Base-by-base conservation (phyloP, 768 basidiomycete genomes). In the Psilocybe subaeruginosa region DNA sequence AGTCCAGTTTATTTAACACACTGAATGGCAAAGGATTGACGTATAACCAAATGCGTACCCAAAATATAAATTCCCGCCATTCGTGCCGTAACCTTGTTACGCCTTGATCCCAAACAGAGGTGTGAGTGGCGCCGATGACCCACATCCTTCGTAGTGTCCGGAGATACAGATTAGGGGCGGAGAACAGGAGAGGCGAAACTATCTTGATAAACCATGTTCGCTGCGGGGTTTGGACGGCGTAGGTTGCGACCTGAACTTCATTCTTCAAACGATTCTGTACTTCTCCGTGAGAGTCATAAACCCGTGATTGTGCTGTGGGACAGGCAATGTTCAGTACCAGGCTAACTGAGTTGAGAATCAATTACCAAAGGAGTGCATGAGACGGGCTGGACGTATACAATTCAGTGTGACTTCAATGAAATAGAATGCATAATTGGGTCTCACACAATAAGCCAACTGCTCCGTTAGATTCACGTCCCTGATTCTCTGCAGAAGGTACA, bases 11-110 rank as follows among this genome's bases (percentile, higher is more conserved):
- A 23, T 23, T 23, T 23, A 23, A 23, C 23, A 23, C 23, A 2
- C 23, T 23, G 23, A 23, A 23, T 0, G 23, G 45, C n/a, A 1
- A 37, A 31, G 48, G 54, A n/a, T 37, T 11, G 27, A 48, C 12
- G 2, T 39, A 33, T 53, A 31, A 16, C 29, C 39, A 49, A 53
- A 33, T 53, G 58, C 82, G 52, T 56, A 87, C 87, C 57, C 81
- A 77, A 12, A 85, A 78, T 53, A 79, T 82, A 33, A 82, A 78
- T 53, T 80, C 80, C 59, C 80, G 72, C 76, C 84, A 82, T 58
- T 88, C 81, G 8, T 72, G 71, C 19, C 75, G 77, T 14, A 85
- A 63, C 41, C 78, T 77, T 12, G 49, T 55, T 37, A 84, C 72
- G 82, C 80, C 16, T 68, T 69, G 3, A 72, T 71, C 85, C 85